Conservation (phyloP, 2,329 filamentous ascomycete species). For the Pestalotiopsis sp. region DNA sequence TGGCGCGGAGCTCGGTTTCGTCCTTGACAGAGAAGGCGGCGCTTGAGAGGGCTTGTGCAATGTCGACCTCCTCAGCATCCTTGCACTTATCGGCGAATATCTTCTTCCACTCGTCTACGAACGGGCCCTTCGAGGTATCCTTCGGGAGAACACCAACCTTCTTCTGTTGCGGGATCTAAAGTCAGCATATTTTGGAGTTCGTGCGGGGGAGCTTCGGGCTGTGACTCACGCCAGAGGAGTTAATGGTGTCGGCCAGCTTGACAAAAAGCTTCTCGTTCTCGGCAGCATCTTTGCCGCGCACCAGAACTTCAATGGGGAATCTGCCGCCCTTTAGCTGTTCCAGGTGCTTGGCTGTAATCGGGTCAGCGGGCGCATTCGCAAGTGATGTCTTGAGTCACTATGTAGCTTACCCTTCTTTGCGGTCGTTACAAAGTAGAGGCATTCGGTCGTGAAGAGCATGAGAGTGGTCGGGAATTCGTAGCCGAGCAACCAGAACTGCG, state of each 20-base stretch:
- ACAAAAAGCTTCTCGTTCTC: slow-evolving; percentile 91
- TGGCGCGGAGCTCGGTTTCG: slow-evolving; percentile 88
- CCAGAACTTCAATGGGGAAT: slow-evolving; percentile 87
- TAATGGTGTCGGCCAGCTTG: slow-evolving; percentile 84
- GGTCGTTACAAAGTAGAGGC: slow-evolving; percentile 90
- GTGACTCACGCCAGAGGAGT: slow-evolving; percentile 71
- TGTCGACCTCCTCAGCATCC: slow-evolving; percentile 86
- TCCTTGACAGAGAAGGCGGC: slow-evolving; percentile 91
- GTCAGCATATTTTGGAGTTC: slow-evolving; percentile 17
- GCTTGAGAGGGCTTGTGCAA: slow-evolving; percentile 78
- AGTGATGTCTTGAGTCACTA: not conserved
- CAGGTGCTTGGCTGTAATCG: slow-evolving; percentile 77
- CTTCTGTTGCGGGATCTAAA: slow-evolving; percentile 44
- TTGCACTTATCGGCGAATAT: slow-evolving; percentile 76
- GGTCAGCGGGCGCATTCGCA: slow-evolving; percentile 29
- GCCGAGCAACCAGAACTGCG: slow-evolving; percentile 93
- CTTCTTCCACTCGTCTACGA: slow-evolving; percentile 96
- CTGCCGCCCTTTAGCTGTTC: slow-evolving; percentile 91
- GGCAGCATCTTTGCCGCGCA: slow-evolving; percentile 87
- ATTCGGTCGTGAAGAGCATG: slow-evolving; percentile 87
- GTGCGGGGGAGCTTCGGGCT: not conserved
- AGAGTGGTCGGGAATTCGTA: slow-evolving; percentile 98
- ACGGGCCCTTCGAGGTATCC: slow-evolving; percentile 82
- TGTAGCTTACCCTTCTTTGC: slow-evolving; percentile 81
- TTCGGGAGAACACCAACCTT: slow-evolving; percentile 88